Evolutionary conservation across 129 eudicot genomes (phyloP), one percentile per base, ranked within the genome.

Genomic region (Smallanthus sonchifolius): DNA sequence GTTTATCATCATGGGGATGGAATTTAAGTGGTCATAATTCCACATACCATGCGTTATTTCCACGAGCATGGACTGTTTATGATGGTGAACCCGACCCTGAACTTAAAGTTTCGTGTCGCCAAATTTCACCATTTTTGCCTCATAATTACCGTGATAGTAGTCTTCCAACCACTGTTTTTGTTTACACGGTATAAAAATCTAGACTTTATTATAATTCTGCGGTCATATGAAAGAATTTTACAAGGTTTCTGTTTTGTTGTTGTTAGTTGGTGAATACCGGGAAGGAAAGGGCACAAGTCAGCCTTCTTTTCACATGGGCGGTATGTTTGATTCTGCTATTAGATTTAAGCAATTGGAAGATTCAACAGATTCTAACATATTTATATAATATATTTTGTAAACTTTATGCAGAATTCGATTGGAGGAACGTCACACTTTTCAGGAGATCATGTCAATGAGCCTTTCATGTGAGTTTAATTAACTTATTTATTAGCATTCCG

Each of bases 1-100:
- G 97, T 80, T 75, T 93, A 73, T 93, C 97, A 72, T 93, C 98
- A 51, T 93, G 98, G 98, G 98, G 96, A 1, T 93, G 98, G 98
- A 93, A 93, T 82, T 83, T 93, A 77, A 86, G 69, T 80, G 98
- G 98, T 45, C 98, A 93, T 69, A 91, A 93, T 78, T 93, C 98
- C 15, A 90, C 98, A 38, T 93, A 93, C 76, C 97, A 90, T 76
- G 98, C 97, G 14, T 77, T 93, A 64, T 93, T 93, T 75, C 98
- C 97, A 59, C 82, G 98, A 83, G 92, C 98, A 45, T 93, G 98
- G 98, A 93, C 97, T 16, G 78, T 93, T 67, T 93, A 93, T 80
- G 97, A 93, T 74, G 98, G 98, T 77, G 98, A 93, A 81, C 98
- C 98, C 17, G 98, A 93, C 81, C 98, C 98, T 11, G 98, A 93